Percentiles rank a stretch among this genome's conserved stretches.
phyloP scores from a whole-genome alignment of 768 basidiomycete species.

The Auriscalpium vulgare region DNA sequence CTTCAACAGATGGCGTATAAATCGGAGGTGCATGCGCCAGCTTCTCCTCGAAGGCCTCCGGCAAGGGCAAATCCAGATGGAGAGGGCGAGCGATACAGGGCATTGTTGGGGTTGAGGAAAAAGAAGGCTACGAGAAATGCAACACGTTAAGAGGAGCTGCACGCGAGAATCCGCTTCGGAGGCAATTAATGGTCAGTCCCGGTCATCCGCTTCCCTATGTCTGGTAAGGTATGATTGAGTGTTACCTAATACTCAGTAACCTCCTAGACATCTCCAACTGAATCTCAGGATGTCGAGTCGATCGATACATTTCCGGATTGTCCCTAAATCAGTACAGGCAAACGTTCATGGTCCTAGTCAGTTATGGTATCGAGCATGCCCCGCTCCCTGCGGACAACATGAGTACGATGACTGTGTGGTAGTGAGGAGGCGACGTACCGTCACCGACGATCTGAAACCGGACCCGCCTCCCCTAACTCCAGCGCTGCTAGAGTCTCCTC shows the following conservation, averaged over 20 bases:
- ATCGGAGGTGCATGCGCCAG: slow-evolving; percentile 28
- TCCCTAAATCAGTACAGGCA: no score
- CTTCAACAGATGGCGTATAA: slow-evolving; percentile 47
- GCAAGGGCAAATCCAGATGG: background rate
- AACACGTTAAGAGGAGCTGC: background rate
- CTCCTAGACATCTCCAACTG: no score
- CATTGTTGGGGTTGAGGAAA: background rate
- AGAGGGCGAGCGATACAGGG: background rate
- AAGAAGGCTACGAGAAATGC: no score
- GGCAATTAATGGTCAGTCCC: background rate
- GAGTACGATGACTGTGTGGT: no score
- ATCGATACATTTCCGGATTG: no score
- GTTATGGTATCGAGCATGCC: no score
- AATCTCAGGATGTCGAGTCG: no score
- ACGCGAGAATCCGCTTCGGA: background rate
- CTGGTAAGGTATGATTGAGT: no score
- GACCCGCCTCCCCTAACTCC: slow-evolving; percentile 18
- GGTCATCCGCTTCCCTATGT: no score
- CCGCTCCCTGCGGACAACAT: no score
- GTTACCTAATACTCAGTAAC: no score
- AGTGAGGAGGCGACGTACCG: background rate
- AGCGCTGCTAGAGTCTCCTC: slow-evolving; percentile 47
- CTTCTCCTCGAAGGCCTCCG: background rate
- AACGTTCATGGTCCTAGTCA: no score
- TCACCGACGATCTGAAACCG: background rate